phyloP scores from a whole-genome alignment of 1,139 yeast species.

The Pichia sp. region DNA sequence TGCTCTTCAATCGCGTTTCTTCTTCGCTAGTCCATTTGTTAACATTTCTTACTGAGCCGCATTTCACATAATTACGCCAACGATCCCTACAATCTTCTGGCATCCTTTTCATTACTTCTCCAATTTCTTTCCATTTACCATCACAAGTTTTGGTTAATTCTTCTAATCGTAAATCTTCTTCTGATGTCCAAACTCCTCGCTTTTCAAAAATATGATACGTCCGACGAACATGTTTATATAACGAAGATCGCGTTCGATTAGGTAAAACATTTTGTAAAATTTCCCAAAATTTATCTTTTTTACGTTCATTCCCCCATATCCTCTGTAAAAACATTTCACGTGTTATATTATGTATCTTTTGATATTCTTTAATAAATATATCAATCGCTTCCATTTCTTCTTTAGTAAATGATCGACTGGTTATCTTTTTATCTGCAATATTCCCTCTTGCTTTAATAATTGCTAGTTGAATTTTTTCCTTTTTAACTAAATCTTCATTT shows the following conservation, averaged over 20 bases:
- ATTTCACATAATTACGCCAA: slow-evolving; percentile 91
- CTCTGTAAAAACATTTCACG: slow-evolving; percentile 70
- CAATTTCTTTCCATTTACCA: slow-evolving; percentile 84
- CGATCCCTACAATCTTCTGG: slow-evolving; percentile 96
- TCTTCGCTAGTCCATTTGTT: slow-evolving; percentile 78
- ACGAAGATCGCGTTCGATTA: slow-evolving; percentile 76
- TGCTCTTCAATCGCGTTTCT: slow-evolving; percentile 53
- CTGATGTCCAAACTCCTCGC: slow-evolving; percentile 83
- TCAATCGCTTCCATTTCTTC: slow-evolving; percentile 70
- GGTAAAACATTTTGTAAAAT: slow-evolving; percentile 70
- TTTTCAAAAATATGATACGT: slow-evolving; percentile 81
- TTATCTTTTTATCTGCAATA: slow-evolving; percentile 19
- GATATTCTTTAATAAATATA: slow-evolving; percentile 62
- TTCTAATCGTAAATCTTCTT: slow-evolving; percentile 66
- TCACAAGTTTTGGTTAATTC: slow-evolving; percentile 59
- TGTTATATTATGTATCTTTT: slow-evolving; percentile 52
- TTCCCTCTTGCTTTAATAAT: slow-evolving; percentile 31
- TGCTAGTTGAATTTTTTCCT: slow-evolving; percentile 29
- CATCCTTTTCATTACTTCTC: slow-evolving; percentile 77
- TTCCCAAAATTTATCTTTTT: slow-evolving; percentile 88
- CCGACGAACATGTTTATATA: slow-evolving; percentile 87
- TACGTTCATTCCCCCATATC: slow-evolving; percentile 81
- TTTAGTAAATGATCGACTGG: slow-evolving; percentile 47
- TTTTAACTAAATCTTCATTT: too few relatives aligned
- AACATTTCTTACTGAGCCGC: slow-evolving; percentile 67